Conservation (phyloP, 768 basidiomycete genomes). For the Leucosporidium scottii region DNA sequence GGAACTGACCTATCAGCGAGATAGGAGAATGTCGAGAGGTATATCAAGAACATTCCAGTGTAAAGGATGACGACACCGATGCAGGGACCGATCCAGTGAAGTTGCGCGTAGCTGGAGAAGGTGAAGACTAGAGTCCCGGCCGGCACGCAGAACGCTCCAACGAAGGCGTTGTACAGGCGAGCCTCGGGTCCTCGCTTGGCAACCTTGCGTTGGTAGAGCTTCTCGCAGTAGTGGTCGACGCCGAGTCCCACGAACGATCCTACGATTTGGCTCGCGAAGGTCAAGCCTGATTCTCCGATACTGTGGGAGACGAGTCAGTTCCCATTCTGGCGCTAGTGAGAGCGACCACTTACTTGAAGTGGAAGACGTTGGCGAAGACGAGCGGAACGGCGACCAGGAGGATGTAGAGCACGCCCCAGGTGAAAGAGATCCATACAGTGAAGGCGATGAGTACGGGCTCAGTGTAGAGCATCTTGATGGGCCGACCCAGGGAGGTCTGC, state of each 20-base stretch:
- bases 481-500: not conserved
- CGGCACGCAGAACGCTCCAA: not conserved
- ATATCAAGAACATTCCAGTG: not conserved
- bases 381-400: constrained; percentile 51
- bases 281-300: constrained; percentile 9
- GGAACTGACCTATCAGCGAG: not conserved
- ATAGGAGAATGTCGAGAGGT: not conserved
- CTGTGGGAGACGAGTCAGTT: not conserved
- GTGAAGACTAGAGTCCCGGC: constrained; percentile 41
- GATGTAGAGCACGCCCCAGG: constrained; percentile 66
- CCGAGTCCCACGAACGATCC: not conserved
- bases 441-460: constrained; percentile 1
- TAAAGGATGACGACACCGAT: constrained; percentile 36
- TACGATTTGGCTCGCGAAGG: constrained; percentile 16
- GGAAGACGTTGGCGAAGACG: constrained; percentile 16
- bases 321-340: not conserved
- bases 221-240: constrained; percentile 10
- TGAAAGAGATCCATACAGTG: constrained; percentile 40
- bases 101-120: constrained; percentile 33
- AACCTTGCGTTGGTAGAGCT: constrained; percentile 19
- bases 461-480: constrained; percentile 4
- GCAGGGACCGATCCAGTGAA: constrained; percentile 42
- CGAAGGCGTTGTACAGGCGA: constrained; percentile 22
- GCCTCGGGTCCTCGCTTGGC: constrained; percentile 24
- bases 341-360: not conserved